These are phyloP conservation scores for Claviceps paspali DNA, from an alignment of 2,329 filamentous ascomycete genomes.

Conservation along the genomic window DNA sequence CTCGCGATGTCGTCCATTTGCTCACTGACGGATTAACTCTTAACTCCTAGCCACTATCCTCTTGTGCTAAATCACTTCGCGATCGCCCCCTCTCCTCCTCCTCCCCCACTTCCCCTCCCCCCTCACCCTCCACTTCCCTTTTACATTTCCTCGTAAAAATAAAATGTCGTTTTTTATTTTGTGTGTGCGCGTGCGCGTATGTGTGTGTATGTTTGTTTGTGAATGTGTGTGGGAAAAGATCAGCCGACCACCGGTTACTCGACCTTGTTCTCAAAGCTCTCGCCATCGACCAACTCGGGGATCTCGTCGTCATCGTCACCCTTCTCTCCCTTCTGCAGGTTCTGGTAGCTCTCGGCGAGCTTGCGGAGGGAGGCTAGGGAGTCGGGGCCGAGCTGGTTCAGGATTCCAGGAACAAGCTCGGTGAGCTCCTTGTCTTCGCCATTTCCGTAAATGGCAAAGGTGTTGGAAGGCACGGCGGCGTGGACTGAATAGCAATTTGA, in stretches of 20 bases:
- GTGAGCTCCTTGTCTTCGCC: slow-evolving; percentile 99
- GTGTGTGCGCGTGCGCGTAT: background rate
- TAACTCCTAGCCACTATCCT: slow-evolving; percentile 2
- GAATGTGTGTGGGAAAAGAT: slow-evolving; percentile 4
- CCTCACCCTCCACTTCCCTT: background rate
- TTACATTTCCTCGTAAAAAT: slow-evolving; percentile 5
- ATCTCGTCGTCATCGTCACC: slow-evolving; percentile 61
- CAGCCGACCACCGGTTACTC: slow-evolving; percentile 43
- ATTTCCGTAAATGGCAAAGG: slow-evolving; percentile 97
- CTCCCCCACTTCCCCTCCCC: background rate
- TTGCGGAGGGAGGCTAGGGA: slow-evolving; percentile 95
- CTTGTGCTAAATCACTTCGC: slow-evolving; percentile 1
- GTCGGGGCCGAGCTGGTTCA: slow-evolving; percentile 98
- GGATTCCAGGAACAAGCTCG: slow-evolving; percentile 96
- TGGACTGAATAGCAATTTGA: slow-evolving; percentile 48
- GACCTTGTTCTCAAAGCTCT: slow-evolving; percentile 96
- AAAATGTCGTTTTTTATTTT: background rate
- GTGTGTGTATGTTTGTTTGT: too few relatives aligned
- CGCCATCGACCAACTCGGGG: slow-evolving; percentile 87
- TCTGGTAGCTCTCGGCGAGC: slow-evolving; percentile 98
- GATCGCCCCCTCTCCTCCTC: background rate
- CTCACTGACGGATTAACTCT: slow-evolving; percentile 2
- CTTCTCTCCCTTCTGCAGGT: slow-evolving; percentile 87
- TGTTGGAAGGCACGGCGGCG: slow-evolving; percentile 93
- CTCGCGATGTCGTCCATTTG: background rate